A percentile compares a stretch with the other conserved stretches of the same genome.
Conservation (phyloP, 1,284 basidiomycete species). For the Serendipita sp. region DNA sequence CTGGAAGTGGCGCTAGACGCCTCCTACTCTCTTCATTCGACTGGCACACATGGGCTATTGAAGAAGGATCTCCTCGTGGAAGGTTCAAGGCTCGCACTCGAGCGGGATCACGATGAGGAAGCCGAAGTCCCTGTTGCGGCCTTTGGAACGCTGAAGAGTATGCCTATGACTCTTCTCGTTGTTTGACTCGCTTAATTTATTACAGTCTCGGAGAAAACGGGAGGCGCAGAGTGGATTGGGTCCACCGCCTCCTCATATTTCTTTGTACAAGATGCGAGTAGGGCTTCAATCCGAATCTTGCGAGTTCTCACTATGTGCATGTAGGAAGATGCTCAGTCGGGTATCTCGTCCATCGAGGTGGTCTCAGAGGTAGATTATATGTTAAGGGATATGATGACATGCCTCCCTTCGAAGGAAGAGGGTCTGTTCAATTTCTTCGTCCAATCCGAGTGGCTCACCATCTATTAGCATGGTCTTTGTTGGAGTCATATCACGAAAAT, state of each 20-base stretch:
- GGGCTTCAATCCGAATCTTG: background rate
- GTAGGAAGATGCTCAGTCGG: background rate
- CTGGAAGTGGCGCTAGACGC: constrained; percentile 6
- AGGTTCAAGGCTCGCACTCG: background rate
- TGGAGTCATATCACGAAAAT: constrained; percentile 2
- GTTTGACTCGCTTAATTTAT: background rate
- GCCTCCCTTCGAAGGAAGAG: background rate
- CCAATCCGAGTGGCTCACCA: background rate
- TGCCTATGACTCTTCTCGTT: background rate
- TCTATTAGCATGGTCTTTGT: background rate
- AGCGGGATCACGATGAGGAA: constrained; percentile 2
- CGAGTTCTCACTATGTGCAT: background rate
- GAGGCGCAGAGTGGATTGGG: constrained; percentile 1
- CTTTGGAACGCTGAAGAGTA: background rate
- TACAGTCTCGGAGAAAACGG: background rate
- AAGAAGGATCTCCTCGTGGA: constrained; percentile 1
- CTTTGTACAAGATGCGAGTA: constrained; percentile 2
- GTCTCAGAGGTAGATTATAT: background rate
- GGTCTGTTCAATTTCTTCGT: background rate
- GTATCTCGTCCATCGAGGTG: background rate
- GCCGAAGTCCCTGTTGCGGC: constrained; percentile 1
- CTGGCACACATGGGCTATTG: background rate
- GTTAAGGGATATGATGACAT: background rate
- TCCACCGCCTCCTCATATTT: constrained; percentile 1
- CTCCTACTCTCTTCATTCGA: constrained; percentile 1